Conservation (phyloP, 1,139 yeast species). For the Protomyces pachydermus region DNA sequence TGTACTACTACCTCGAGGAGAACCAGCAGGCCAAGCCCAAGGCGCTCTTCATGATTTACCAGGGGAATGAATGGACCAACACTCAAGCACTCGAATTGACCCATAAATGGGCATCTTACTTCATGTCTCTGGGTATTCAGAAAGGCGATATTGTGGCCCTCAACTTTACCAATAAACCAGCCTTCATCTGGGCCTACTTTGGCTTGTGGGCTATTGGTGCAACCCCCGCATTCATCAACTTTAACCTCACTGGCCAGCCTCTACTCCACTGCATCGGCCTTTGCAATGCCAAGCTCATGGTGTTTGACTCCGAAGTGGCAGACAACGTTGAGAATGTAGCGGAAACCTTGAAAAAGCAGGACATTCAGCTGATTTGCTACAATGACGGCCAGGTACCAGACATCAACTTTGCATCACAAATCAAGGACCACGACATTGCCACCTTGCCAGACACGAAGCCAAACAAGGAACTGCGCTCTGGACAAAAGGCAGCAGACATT, state of each 20-base stretch:
- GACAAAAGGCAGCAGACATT: slow-evolving; percentile 43
- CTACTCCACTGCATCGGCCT: slow-evolving; percentile 74
- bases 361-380: slow-evolving; percentile 4
- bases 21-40: slow-evolving; percentile 4
- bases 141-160: slow-evolving; percentile 17
- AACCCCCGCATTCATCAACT: slow-evolving; percentile 17
- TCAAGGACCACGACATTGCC: slow-evolving; percentile 1
- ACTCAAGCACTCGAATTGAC: slow-evolving; percentile 4
- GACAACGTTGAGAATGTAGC: slow-evolving; percentile 54
- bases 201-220: slow-evolving; percentile 25
- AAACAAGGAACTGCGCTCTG: slow-evolving; percentile 38
- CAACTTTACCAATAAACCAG: slow-evolving; percentile 21
- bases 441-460: slow-evolving; percentile 6
- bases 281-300: slow-evolving; percentile 58
- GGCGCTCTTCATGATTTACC: slow-evolving; percentile 12
- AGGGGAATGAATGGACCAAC: slow-evolving; percentile 18
- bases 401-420: neutral
- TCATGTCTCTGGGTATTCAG: slow-evolving; percentile 9
- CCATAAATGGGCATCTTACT: slow-evolving; percentile 14
- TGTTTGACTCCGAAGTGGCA: slow-evolving; percentile 69
- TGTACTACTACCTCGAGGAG: slow-evolving; percentile 11
- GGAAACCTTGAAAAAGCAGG: slow-evolving; percentile 41
- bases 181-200: slow-evolving; percentile 15
- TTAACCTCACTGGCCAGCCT: slow-evolving; percentile 68
- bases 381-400: neutral